Evolutionary conservation across 176 grass and related monocot genomes (phyloP).

Genomic region (Carex pumila): DNA sequence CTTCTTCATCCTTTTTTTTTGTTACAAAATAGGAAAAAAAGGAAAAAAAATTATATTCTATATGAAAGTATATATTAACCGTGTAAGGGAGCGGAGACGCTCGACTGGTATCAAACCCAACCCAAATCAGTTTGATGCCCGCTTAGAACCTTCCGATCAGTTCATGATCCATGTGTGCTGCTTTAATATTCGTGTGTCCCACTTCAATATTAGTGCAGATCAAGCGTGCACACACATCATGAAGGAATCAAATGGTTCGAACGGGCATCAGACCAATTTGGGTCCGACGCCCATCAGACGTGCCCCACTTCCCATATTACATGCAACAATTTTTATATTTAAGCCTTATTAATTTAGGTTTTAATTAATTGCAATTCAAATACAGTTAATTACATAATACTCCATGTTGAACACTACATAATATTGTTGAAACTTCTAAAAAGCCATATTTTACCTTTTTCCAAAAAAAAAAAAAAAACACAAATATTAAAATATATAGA

Average conservation of each 20-base stretch:
- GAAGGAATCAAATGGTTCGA: too few relatives aligned
- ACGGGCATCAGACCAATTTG: too few relatives aligned
- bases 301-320: not conserved
- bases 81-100: too few relatives aligned
- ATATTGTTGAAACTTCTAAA: not conserved
- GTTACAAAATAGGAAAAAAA: not conserved
- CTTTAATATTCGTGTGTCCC: too few relatives aligned
- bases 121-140: too few relatives aligned
- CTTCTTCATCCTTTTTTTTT: not conserved
- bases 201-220: too few relatives aligned
- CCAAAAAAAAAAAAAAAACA: not conserved
- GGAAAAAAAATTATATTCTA: not conserved
- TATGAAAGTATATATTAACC: not conserved
- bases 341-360: not conserved
- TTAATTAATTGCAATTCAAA: not conserved
- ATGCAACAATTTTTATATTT: not conserved
- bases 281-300: too few relatives aligned
- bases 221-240: too few relatives aligned
- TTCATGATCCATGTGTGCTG: too few relatives aligned
- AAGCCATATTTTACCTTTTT: not conserved
- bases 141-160: too few relatives aligned
- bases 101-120: too few relatives aligned
- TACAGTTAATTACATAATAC: not conserved
- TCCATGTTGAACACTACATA: not conserved
- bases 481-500: not conserved